Evolutionary conservation across 2,329 filamentous ascomycete species (phyloP).

Genomic region (Amylocarpus encephaloides): DNA sequence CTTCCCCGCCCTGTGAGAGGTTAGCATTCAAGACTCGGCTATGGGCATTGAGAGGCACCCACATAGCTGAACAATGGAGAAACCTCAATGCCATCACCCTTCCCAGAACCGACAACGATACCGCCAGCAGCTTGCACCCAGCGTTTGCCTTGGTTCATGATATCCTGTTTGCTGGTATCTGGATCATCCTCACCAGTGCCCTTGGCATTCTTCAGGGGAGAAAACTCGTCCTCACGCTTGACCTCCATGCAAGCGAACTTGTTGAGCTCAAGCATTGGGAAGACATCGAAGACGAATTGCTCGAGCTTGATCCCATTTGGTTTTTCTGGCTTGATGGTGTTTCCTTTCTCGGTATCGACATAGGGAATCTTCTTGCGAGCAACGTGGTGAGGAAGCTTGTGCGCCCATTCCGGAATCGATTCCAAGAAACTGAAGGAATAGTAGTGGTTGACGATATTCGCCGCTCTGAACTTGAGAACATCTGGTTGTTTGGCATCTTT

Average conservation of each 20-base stretch:
- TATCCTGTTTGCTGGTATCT: slow-evolving; percentile 85
- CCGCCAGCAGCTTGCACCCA: slow-evolving; percentile 80
- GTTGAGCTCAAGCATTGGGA: slow-evolving; percentile 76
- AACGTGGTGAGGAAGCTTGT: slow-evolving; percentile 88
- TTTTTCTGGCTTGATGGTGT: slow-evolving; percentile 82
- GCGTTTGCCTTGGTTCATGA: slow-evolving; percentile 80
- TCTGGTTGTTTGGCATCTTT: slow-evolving; percentile 73
- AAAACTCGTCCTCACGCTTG: slow-evolving; percentile 95
- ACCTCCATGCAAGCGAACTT: slow-evolving; percentile 97
- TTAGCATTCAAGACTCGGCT: slow-evolving; percentile 40
- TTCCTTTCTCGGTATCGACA: slow-evolving; percentile 68
- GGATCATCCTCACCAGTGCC: slow-evolving; percentile 89
- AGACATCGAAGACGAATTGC: slow-evolving; percentile 98
- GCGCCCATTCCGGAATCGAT: slow-evolving; percentile 77
- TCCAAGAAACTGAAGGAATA: slow-evolving; percentile 93
- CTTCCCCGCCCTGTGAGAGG: slow-evolving; percentile 53
- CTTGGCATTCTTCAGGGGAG: slow-evolving; percentile 83
- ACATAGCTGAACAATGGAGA: slow-evolving; percentile 94
- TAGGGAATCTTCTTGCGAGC: slow-evolving; percentile 97
- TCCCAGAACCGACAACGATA: slow-evolving; percentile 58
- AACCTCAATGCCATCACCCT: slow-evolving; percentile 71
- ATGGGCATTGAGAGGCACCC: slow-evolving; percentile 40
- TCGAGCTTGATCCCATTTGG: slow-evolving; percentile 98
- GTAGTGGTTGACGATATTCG: slow-evolving; percentile 99
- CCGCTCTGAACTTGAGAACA: slow-evolving; percentile 90